Evolutionary conservation across 2,329 filamentous ascomycete species (phyloP).

Genomic region (Diaporthe longicolla): DNA sequence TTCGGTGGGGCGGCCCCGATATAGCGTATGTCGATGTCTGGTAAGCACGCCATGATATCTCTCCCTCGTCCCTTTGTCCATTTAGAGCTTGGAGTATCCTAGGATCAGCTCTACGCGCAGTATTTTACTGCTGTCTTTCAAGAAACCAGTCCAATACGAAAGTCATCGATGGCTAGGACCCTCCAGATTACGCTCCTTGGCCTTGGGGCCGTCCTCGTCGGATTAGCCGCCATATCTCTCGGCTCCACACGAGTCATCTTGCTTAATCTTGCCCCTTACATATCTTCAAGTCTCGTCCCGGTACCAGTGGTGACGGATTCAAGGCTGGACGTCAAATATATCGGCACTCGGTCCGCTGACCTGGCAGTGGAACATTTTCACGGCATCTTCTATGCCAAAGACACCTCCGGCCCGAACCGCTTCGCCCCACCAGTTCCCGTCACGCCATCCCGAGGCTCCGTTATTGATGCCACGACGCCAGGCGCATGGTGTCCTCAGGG

Average conservation of each 20-base stretch:
- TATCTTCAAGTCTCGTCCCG: background rate
- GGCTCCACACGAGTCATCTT: background rate
- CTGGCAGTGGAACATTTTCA: constrained; percentile 51
- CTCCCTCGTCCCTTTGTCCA: no score
- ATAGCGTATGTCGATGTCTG: no score
- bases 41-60: no score
- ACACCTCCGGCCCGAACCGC: constrained; percentile 49
- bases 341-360: constrained; percentile 45
- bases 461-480: constrained; percentile 47
- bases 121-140: no score
- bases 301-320: constrained; percentile 24
- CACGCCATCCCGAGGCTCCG: constrained; percentile 43
- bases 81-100: no score
- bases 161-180: constrained; percentile 14
- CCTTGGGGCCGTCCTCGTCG: constrained; percentile 24
- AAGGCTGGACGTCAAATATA: constrained; percentile 46
- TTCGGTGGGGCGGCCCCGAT: no score
- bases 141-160: no score
- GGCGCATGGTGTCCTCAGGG: constrained; percentile 52
- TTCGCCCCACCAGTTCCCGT: constrained; percentile 50
- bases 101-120: no score
- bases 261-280: background rate
- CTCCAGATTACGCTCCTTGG: background rate
- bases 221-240: constrained; percentile 5
- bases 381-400: constrained; percentile 51